Percentiles rank a stretch among this genome's conserved stretches.
phyloP scores from a whole-genome alignment of 2,329 filamentous ascomycete species.

The Spiromastix sp. region DNA sequence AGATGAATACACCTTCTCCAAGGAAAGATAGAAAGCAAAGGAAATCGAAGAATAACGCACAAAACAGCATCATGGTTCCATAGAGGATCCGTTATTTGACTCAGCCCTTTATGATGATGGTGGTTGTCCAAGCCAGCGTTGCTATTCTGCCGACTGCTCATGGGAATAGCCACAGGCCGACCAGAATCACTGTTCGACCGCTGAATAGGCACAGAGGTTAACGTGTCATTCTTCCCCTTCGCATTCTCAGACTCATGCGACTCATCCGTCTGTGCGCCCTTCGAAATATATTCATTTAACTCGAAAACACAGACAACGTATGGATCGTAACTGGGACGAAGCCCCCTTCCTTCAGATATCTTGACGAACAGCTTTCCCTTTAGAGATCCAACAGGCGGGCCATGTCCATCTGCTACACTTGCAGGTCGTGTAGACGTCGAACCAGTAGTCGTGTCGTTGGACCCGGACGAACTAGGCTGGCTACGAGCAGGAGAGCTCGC shows the following conservation, averaged over 20 bases:
- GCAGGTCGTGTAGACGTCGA: slow-evolving; percentile 11
- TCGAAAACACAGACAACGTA: slow-evolving; percentile 97
- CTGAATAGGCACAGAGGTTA: slow-evolving; percentile 51
- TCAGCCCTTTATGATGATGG: slow-evolving; percentile 47
- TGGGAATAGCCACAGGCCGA: slow-evolving; percentile 84
- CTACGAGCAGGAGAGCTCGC: slow-evolving; percentile 15
- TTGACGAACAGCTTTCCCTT: slow-evolving; percentile 86
- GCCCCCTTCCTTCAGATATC: slow-evolving; percentile 72
- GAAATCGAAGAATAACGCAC: slow-evolving; percentile 53
- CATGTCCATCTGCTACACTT: slow-evolving; percentile 22
- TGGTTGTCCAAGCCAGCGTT: slow-evolving; percentile 73
- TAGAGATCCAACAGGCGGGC: slow-evolving; percentile 56
- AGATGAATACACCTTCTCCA: background rate
- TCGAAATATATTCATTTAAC: slow-evolving; percentile 89
- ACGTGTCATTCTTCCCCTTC: slow-evolving; percentile 40
- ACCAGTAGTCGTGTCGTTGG: slow-evolving; percentile 12
- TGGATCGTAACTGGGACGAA: slow-evolving; percentile 74
- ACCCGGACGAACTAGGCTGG: slow-evolving; percentile 15
- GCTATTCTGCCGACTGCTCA: slow-evolving; percentile 94
- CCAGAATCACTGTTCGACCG: slow-evolving; percentile 72
- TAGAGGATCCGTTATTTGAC: slow-evolving; percentile 68
- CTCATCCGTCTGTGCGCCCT: slow-evolving; percentile 59
- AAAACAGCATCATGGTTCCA: slow-evolving; percentile 96
- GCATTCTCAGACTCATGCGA: slow-evolving; percentile 52
- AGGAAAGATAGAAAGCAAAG: background rate